Evolutionary conservation across 306 rosid genomes (phyloP).

Genomic region (Glycine soja): DNA sequence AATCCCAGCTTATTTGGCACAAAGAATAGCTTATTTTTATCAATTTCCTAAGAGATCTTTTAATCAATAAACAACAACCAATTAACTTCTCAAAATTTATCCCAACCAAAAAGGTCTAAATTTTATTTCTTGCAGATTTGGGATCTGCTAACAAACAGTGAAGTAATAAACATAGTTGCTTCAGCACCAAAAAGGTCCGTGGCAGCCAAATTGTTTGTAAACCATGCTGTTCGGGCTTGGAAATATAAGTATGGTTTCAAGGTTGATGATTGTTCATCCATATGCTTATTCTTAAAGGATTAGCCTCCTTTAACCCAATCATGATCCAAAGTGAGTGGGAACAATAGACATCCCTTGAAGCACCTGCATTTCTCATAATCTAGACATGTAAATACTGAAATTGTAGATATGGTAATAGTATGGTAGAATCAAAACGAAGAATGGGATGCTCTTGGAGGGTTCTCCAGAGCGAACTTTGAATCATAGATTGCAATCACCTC

Average conservation of each 20-base stretch:
- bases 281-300: constrained; percentile 71
- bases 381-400: neutral
- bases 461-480: constrained; percentile 41
- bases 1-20: neutral
- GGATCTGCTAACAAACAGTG: constrained; percentile 78
- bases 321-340: constrained; percentile 7
- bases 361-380: constrained; percentile 32
- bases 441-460: constrained; percentile 42
- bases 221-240: constrained; percentile 70
- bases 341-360: constrained; percentile 30
- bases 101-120: neutral
- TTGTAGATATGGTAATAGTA: neutral
- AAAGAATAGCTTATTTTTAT: neutral
- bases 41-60: neutral
- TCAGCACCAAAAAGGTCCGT: constrained; percentile 63
- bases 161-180: constrained; percentile 74
- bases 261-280: constrained; percentile 73
- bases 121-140: constrained; percentile 61
- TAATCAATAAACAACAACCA: neutral
- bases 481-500: constrained; percentile 25
- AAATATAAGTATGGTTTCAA: constrained; percentile 48
- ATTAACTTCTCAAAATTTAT: neutral
- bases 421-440: constrained; percentile 33
- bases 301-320: constrained; percentile 6
- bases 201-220: constrained; percentile 75